phyloP scores from a whole-genome alignment of 2,329 filamentous ascomycete species.

The Blastomyces emzantsi region DNA sequence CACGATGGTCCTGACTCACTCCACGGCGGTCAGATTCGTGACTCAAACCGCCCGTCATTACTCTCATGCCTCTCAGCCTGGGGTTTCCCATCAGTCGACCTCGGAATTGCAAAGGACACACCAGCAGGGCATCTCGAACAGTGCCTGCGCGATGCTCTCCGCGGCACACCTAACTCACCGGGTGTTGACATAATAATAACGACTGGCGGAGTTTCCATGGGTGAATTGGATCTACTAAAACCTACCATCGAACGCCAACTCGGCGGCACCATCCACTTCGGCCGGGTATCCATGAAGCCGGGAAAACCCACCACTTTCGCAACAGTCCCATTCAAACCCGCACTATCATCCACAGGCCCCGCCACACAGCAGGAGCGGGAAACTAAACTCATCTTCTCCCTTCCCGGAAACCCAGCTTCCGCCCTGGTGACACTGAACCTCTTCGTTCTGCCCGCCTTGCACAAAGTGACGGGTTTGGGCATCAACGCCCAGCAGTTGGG shows the following conservation, averaged over 20 bases:
- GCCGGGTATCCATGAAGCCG: slow-evolving; percentile 93
- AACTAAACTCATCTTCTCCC: slow-evolving; percentile 69
- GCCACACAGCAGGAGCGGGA: slow-evolving; percentile 45
- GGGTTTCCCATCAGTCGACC: slow-evolving; percentile 71
- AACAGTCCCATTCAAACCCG: slow-evolving; percentile 59
- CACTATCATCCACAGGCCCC: slow-evolving; percentile 26
- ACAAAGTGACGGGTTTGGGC: slow-evolving; percentile 60
- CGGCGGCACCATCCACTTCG: slow-evolving; percentile 91
- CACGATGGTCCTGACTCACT: slow-evolving; percentile 54
- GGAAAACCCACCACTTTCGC: slow-evolving; percentile 97
- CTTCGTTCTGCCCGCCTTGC: slow-evolving; percentile 81
- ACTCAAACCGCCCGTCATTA: slow-evolving; percentile 85
- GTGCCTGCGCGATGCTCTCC: slow-evolving; percentile 64
- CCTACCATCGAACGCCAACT: slow-evolving; percentile 86
- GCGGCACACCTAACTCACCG: slow-evolving; percentile 33
- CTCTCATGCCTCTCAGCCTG: slow-evolving; percentile 65
- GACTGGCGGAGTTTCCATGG: slow-evolving; percentile 94
- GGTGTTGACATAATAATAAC: slow-evolving; percentile 76
- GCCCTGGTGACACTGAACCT: slow-evolving; percentile 89
- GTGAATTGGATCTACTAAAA: slow-evolving; percentile 91
- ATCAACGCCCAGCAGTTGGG: slow-evolving; percentile 41
- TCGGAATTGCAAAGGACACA: slow-evolving; percentile 61
- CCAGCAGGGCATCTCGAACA: slow-evolving; percentile 64
- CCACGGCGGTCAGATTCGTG: slow-evolving; percentile 73
- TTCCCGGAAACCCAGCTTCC: slow-evolving; percentile 90